phyloP scores from a whole-genome alignment of 129 eudicot genomes.

The Calendula officinalis region DNA sequence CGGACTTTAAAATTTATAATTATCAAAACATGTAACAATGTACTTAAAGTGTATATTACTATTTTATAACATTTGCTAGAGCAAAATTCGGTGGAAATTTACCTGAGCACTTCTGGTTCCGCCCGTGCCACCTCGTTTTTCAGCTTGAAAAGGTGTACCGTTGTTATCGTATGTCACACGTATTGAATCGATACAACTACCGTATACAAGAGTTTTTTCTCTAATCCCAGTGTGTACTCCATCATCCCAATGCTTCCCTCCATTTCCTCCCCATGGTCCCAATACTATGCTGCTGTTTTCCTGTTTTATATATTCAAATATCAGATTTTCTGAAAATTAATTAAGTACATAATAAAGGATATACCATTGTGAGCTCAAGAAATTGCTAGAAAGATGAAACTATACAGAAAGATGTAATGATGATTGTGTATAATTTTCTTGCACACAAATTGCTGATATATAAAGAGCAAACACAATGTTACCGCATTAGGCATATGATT shows the following conservation, averaged over 20 bases:
- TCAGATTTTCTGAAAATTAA: neutral
- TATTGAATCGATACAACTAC: conserved; percentile 64
- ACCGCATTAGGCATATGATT: neutral
- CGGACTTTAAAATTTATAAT: too few species aligned
- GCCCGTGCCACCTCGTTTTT: conserved; percentile 67
- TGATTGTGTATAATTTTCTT: neutral
- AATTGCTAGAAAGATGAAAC: neutral
- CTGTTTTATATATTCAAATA: conserved; percentile 20
- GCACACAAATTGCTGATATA: conserved; percentile 4
- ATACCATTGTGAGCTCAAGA: conserved; percentile 33
- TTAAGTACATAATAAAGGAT: neutral
- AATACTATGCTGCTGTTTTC: conserved; percentile 27
- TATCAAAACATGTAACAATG: too few species aligned
- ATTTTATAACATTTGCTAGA: too few species aligned
- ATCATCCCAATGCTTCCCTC: conserved; percentile 57
- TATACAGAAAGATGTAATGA: neutral
- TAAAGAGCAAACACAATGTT: conserved; percentile 6
- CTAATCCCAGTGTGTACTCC: conserved; percentile 50
- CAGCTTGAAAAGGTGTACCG: conserved; percentile 40
- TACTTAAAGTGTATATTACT: too few species aligned
- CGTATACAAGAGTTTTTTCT: conserved; percentile 55
- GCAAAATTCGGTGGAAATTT: neutral
- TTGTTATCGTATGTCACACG: conserved; percentile 55
- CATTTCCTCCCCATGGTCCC: conserved; percentile 76
- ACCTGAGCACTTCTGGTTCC: conserved; percentile 53